Base-by-base conservation (phyloP, 306 rosid species). In the Citrullus mucosospermus region DNA sequence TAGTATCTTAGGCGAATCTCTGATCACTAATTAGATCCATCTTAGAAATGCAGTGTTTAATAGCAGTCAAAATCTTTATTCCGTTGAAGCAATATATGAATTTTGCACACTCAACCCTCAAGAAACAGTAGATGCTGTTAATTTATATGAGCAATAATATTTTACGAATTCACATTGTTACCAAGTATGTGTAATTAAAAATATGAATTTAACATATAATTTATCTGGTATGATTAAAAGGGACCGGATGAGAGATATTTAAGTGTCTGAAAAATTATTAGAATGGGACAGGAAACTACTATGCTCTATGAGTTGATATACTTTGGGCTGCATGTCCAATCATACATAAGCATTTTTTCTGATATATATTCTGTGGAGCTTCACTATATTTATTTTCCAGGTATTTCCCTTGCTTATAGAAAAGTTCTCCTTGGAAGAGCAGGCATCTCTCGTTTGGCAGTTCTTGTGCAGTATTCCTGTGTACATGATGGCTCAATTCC, bases 401-500 rank as follows among this genome's bases (percentile, higher is more conserved):
- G 99, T 96, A 75, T 88, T 96, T 86, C 99, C 98, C 66, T 81
- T 96, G 87, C 93, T 96, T 79, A 84, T 90, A 48, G 97, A 96
- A 83, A 96, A 96, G 81, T 96, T 96, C 84, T 89, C 97, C 34
- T 81, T 89, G 6, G 97, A 90, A 80, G 99, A 92, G 81, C 99
- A 92, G 81, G 93, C 98, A 72, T 93, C 93, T 66, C 84, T 96
- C 61, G 96, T 96, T 71, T 96, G 99, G 98, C 99, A 92, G 87
- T 96, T 96, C 84, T 87, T 96, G 73, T 96, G 99, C 83, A 96
- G 98, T 82, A 92, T 96, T 88, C 99, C 99, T 41, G 98, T 96
- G 78, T 88, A 96, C 85, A 91, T 90, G 96, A 90, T 96, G 94
- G 90, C 90, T 10, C 87, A 88, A 78, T 96, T 96, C 80, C 97